Percentiles rank a stretch among this genome's conserved stretches.
These are phyloP conservation scores for Helianthus annuus DNA, from an alignment of 129 eudicot species.

Conservation along the genomic window HanXRQr2.0-SUNRISE NC_035441.2:116280631-116281130, in stretches of 20 bases:
- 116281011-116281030: constrained; percentile 93
- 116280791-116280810: constrained; percentile 66
- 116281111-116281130: neutral
- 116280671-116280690: constrained; percentile 14
- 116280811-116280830: constrained; percentile 90
- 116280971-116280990: constrained; percentile 1
- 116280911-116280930: neutral
- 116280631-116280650: constrained; percentile 12
- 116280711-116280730: constrained; percentile 82
- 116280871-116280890: constrained; percentile 48
- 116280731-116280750: constrained; percentile 76
- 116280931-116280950: neutral
- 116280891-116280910: neutral
- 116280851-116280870: constrained; percentile 90
- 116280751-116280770: constrained; percentile 99
- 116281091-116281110: neutral
- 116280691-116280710: constrained; percentile 74
- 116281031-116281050: constrained; percentile 92
- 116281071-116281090: constrained; percentile 62
- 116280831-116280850: constrained; percentile 83
- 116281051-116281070: constrained; percentile 99
- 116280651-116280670: constrained; percentile 17
- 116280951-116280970: neutral
- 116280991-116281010: constrained; percentile 75
- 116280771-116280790: constrained; percentile 70